Evolutionary conservation across 2,329 filamentous ascomycete genomes (phyloP), one percentile per base, ranked within the genome.

Genomic region (Aureobasidium sp.): DNA sequence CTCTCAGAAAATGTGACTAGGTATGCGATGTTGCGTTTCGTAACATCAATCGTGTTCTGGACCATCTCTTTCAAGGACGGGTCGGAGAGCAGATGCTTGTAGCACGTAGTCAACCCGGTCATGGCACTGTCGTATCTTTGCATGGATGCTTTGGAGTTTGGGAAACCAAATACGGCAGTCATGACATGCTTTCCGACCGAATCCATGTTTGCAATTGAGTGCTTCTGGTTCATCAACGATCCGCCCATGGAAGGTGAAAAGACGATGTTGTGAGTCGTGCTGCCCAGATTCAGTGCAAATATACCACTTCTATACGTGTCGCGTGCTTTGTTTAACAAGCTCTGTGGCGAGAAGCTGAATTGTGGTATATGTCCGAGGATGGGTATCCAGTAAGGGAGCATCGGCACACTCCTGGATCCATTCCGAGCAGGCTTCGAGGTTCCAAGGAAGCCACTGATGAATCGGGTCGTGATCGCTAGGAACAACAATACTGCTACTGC

Each of bases 301-400:
- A 82, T 75, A 39, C 72, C 74, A 5, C 68, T 73, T 62, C 70
- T 74, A 67, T 71, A 73, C 61, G 68, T 72, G 53, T 72, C 74
- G 71, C 69, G 64, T 15, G 79, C 69, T 56, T 71, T 72, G 42
- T 71, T 71, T 63, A 82, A 68, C 65, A 81, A 79, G 12, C 67
- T 67, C 44, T 78, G 72, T 53, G 77, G 76, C 44, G 78, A 69
- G 67, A 78, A 74, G 22, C 77, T 70, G 66, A 78, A 73, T 65
- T 84, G 80, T 22, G 80, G 66, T 7, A 78, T 75, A 73, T 87
- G 82, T 42, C 82, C 81, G 9, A 86, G 39, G 57, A 80, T 75
- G 1, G 84, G 84, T 8, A 86, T 70, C 81, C 82, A 87, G 70
- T 86, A 86, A 31, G 82, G 82, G 24, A 80, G 66, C 61, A 76